phyloP scores from a whole-genome alignment of 2,329 filamentous ascomycete genomes.

The Mariannaea sp. region DNA sequence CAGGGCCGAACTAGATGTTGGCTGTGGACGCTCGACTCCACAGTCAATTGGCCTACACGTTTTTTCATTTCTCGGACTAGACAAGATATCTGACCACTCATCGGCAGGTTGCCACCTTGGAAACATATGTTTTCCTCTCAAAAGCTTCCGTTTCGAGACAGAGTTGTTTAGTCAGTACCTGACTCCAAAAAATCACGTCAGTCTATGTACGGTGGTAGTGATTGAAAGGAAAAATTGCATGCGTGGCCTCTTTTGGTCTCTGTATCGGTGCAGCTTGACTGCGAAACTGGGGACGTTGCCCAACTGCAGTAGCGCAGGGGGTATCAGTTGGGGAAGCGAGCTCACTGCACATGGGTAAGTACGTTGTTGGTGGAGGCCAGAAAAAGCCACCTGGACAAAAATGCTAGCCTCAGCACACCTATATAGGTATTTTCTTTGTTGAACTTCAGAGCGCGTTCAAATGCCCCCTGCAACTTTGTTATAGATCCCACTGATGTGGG shows the following conservation, averaged over 20 bases:
- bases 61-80: constrained; percentile 8
- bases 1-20: no score
- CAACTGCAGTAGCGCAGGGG: background rate
- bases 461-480: no score
- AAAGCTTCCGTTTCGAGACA: constrained; percentile 12
- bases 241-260: background rate
- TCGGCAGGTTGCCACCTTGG: constrained; percentile 9
- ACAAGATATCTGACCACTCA: constrained; percentile 21
- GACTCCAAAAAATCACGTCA: constrained; percentile 13
- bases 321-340: background rate
- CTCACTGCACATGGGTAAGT: no score
- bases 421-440: no score
- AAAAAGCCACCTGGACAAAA: no score
- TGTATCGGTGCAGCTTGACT: background rate
- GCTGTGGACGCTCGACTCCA: constrained; percentile 5
- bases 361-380: no score
- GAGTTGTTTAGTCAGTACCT: background rate
- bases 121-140: constrained; percentile 17
- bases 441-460: no score
- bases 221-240: constrained; percentile 2
- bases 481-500: no score
- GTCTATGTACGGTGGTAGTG: background rate
- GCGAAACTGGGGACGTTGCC: background rate
- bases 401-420: no score
- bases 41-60: constrained; percentile 8